Evolutionary conservation across 202 grass and related monocot genomes (phyloP), one percentile per base, ranked within the genome.

Genomic region (Schoenoplectus tabernaemontani): DNA sequence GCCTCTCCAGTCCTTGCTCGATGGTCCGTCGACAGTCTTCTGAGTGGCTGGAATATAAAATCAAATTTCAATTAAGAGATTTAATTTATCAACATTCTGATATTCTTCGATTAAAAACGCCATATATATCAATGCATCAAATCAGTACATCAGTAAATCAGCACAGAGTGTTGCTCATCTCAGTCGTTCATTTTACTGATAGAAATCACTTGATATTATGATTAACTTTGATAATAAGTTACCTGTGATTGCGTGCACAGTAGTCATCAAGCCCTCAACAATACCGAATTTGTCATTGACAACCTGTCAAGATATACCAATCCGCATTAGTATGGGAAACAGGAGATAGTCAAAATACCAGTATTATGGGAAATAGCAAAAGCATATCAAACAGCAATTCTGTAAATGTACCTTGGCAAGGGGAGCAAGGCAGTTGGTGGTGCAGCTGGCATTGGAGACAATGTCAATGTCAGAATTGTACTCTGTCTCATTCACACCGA

Each of bases 1-100:
- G 87, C 93, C 93, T 86, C 93, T 97, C 88, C 93, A 93, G 85
- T 93, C 93, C 93, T 97, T 97, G 90, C 88, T 90, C 5, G 93
- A 93, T 9, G 90, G 90, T 38, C 93, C 93, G 64, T 97, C 93
- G 78, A 97, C 93, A 24, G 90, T 97, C 83, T 97, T 97, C 75
- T 97, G 93, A 32, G 93, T 97, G 16, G 90, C 90, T 97, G 85
- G 74, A 44, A 83, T 3, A 28, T 4, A 41, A 74, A 81, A 39
- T 50, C 66, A 64, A 78, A 26, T 15, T 12, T 33, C 10, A 0
- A 6, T 33, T 62, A 32, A 13, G 4, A 62, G 4, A 33, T 53
- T 12, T 17, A 53, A 53, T n/a, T 62, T 62, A 32, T 16, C 24
- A 62, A 5, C 20, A 26, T n/a, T n/a, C n/a, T n/a, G n/a, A n/a